Conservation (phyloP, 345 rosid species). For the Populus simonii region DNA sequence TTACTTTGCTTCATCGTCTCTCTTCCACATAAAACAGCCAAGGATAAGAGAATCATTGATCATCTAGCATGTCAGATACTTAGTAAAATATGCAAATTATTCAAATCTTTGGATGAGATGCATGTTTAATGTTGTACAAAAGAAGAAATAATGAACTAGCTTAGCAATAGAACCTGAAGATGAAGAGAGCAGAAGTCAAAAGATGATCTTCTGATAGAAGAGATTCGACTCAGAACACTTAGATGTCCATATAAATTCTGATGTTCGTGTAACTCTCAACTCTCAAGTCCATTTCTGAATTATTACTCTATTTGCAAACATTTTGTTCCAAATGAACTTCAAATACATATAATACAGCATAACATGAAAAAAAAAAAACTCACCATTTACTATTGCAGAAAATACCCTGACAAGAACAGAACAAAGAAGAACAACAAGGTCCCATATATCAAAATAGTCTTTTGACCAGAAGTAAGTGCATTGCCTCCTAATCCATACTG, state of each 20-base stretch:
- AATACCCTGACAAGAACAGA: constrained; percentile 78
- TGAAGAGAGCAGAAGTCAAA: background rate
- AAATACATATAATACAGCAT: background rate
- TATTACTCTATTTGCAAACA: constrained; percentile 4
- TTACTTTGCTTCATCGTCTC: background rate
- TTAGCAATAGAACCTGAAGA: background rate
- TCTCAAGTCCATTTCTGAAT: background rate
- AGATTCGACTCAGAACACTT: background rate
- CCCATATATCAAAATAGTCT: constrained; percentile 78
- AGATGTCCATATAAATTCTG: background rate
- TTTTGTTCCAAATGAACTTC: background rate
- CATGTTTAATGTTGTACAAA: background rate
- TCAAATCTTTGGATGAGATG: background rate
- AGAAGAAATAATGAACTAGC: background rate
- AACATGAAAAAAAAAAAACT: background rate
- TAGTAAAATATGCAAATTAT: no score
- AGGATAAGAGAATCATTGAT: no score
- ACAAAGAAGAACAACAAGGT: constrained; percentile 59
- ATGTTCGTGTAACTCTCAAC: background rate
- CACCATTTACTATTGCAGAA: constrained; percentile 47
- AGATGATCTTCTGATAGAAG: background rate
- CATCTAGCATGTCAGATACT: no score
- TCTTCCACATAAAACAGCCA: background rate
- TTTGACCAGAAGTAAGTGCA: constrained; percentile 85
- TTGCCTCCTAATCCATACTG: constrained; percentile 87